These are phyloP conservation scores for Cladosporium halotolerans DNA, from an alignment of 2,329 filamentous ascomycete genomes.

Conservation along the genomic window DNA sequence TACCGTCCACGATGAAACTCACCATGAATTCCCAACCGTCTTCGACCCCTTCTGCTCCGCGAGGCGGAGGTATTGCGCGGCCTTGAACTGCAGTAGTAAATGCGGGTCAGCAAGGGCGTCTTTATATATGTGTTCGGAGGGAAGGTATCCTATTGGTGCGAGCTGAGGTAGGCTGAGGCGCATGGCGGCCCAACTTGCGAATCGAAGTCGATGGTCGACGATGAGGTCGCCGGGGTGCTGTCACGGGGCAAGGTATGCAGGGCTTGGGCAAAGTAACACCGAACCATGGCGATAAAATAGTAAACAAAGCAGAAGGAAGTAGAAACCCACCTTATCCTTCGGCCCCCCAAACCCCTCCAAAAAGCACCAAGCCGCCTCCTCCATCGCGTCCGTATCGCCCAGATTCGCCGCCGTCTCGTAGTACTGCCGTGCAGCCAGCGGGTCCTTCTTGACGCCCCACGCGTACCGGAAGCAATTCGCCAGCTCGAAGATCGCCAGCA, in stretches of 20 bases:
- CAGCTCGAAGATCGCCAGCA: slow-evolving; percentile 93
- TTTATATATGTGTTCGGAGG: too few relatives aligned
- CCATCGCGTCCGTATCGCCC: slow-evolving; percentile 96
- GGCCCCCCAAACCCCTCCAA: slow-evolving; percentile 93
- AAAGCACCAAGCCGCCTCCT: slow-evolving; percentile 94
- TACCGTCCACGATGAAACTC: slow-evolving; percentile 37
- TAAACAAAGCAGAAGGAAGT: slow-evolving; percentile 2
- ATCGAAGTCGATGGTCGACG: neutral
- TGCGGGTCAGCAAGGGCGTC: slow-evolving; percentile 8
- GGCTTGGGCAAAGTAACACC: neutral
- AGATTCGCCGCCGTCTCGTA: slow-evolving; percentile 97
- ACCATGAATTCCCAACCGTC: slow-evolving; percentile 92
- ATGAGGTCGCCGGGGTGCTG: neutral
- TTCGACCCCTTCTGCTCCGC: slow-evolving; percentile 86
- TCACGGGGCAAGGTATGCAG: neutral
- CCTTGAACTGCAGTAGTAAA: slow-evolving; percentile 53
- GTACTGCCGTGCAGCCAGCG: slow-evolving; percentile 79
- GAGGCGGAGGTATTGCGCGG: slow-evolving; percentile 86
- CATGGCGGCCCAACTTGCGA: slow-evolving; percentile 10
- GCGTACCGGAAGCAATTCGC: slow-evolving; percentile 89
- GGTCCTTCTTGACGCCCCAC: slow-evolving; percentile 84
- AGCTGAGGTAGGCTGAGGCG: neutral
- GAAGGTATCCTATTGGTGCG: neutral
- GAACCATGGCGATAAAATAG: neutral
- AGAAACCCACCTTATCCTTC: slow-evolving; percentile 85